Percentiles rank a stretch among this genome's conserved stretches.
Evolutionary conservation across 2,329 filamentous ascomycete species (phyloP).

Genomic region (Apiospora rasikravindrae): DNA sequence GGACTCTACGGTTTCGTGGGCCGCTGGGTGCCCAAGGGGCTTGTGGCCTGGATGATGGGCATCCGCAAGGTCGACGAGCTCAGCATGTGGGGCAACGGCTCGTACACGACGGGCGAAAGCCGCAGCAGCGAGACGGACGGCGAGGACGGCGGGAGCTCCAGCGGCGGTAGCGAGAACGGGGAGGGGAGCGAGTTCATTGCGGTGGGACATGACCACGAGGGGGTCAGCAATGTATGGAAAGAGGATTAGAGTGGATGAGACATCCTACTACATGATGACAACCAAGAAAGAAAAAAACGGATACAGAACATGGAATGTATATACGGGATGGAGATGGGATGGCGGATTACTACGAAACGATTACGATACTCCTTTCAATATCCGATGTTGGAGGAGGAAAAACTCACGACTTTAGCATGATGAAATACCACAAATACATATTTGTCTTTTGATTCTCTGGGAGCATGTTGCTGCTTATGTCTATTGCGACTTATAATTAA

Average conservation of each 20-base stretch:
- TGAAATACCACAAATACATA: constrained; percentile 7
- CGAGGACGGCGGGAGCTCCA: constrained; percentile 32
- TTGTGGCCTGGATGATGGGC: constrained; percentile 96
- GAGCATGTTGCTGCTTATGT: not conserved
- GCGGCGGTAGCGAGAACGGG: constrained; percentile 37
- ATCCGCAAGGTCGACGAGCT: constrained; percentile 67
- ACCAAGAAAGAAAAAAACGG: not conserved
- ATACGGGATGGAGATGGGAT: not conserved
- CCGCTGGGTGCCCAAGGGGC: constrained; percentile 73
- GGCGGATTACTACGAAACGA: constrained; percentile 19
- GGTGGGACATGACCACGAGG: constrained; percentile 49
- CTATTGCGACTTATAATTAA: not conserved
- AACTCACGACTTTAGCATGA: constrained; percentile 5
- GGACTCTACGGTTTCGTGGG: constrained; percentile 86
- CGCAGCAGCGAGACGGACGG: constrained; percentile 42
- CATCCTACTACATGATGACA: too few relatives aligned
- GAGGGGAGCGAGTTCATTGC: constrained; percentile 55
- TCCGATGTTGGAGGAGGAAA: not conserved
- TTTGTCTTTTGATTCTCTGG: not conserved
- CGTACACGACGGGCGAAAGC: constrained; percentile 39
- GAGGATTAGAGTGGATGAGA: constrained; percentile 35
- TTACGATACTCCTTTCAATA: constrained; percentile 19
- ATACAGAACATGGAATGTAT: not conserved
- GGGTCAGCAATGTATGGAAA: constrained; percentile 53
- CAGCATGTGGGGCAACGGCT: constrained; percentile 55